phyloP scores from a whole-genome alignment of 2,329 filamentous ascomycete genomes.

The Phialocephala sp. region DNA sequence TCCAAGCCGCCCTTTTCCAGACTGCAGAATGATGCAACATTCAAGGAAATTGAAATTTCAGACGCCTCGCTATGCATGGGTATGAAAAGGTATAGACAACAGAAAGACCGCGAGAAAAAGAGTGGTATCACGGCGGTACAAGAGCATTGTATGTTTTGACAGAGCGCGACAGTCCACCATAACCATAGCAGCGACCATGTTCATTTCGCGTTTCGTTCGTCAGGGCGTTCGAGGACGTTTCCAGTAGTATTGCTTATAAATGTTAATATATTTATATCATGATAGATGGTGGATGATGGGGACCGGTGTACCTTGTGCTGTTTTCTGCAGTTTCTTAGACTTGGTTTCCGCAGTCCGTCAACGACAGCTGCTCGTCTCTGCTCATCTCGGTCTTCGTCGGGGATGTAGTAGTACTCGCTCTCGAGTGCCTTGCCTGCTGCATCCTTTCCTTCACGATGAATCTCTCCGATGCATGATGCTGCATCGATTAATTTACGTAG shows the following conservation, averaged over 20 bases:
- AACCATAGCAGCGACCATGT: conserved; percentile 12
- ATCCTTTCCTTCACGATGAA: conserved; percentile 90
- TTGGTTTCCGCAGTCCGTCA: conserved; percentile 85
- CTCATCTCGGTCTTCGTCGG: conserved; percentile 82
- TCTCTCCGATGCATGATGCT: conserved; percentile 83
- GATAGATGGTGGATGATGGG: conserved; percentile 2
- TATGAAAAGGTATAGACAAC: conserved; percentile 28
- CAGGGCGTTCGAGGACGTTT: conserved; percentile 66
- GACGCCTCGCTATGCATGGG: conserved; percentile 41
- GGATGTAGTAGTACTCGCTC: conserved; percentile 96
- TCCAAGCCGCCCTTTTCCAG: not conserved
- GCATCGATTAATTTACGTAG: conserved; percentile 75
- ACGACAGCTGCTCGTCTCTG: conserved; percentile 82
- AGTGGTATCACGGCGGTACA: conserved; percentile 29
- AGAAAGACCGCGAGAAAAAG: conserved; percentile 20
- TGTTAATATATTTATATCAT: conserved; percentile 22
- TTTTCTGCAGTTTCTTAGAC: conserved; percentile 87
- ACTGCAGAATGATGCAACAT: not conserved
- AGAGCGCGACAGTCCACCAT: not conserved
- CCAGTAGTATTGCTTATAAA: conserved; percentile 70
- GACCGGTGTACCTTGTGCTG: conserved; percentile 83
- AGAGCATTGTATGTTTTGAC: conserved; percentile 11
- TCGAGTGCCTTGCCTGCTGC: conserved; percentile 92
- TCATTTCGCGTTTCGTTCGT: conserved; percentile 20
- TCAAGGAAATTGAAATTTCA: conserved; percentile 18